Evolutionary conservation across 192 early-diverging fungal species (phyloP).

Genomic region (Podila epicladia): DNA sequence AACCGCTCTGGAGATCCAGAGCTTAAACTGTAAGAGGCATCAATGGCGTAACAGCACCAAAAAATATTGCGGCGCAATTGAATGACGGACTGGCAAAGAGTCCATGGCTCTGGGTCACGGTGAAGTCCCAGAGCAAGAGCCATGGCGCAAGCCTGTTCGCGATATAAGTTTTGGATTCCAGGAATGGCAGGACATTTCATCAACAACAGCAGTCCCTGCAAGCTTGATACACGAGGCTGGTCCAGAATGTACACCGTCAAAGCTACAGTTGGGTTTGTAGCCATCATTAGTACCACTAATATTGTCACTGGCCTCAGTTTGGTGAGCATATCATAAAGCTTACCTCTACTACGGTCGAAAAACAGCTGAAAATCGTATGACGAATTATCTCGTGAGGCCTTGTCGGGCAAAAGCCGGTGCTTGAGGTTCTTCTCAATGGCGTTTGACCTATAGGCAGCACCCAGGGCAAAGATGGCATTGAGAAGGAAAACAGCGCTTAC

Average conservation of each 20-base stretch:
- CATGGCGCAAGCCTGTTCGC: constrained; percentile 51
- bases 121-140: constrained; percentile 41
- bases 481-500: constrained; percentile 42
- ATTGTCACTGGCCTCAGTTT: no score
- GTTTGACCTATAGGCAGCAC: constrained; percentile 42
- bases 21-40: constrained; percentile 43
- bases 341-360: constrained; percentile 38
- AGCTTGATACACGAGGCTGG: constrained; percentile 39
- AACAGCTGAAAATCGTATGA: constrained; percentile 25
- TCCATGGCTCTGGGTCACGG: constrained; percentile 46
- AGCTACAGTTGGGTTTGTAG: neutral
- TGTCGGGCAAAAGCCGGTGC: constrained; percentile 14
- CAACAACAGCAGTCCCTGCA: constrained; percentile 35
- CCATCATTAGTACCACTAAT: no score
- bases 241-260: constrained; percentile 37
- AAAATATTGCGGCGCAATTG: constrained; percentile 50
- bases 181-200: constrained; percentile 48
- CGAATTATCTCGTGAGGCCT: neutral
- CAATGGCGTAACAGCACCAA: constrained; percentile 49
- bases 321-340: neutral
- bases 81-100: constrained; percentile 37
- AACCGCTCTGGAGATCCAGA: constrained; percentile 41
- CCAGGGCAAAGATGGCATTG: constrained; percentile 47
- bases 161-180: constrained; percentile 44
- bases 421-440: constrained; percentile 32